Conservation (phyloP, 495 filamentous ascomycete genomes). For the Aspergillus ellipticus region DNA sequence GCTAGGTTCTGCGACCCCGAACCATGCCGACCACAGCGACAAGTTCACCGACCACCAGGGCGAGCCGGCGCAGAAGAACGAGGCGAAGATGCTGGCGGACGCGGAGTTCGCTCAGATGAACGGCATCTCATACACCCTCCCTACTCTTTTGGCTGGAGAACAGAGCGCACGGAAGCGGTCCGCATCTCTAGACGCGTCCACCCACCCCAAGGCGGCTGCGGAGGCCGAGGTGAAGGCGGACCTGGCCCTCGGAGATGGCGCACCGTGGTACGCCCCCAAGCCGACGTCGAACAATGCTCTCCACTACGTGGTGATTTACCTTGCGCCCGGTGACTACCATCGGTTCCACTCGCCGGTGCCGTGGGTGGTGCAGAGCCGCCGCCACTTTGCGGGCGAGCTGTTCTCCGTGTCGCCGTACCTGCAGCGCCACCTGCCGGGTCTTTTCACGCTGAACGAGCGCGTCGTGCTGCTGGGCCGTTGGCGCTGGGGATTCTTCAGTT, state of each 20-base stretch:
- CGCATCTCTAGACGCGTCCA: constrained; percentile 59
- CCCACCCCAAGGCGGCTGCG: constrained; percentile 58
- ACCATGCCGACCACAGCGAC: constrained; percentile 36
- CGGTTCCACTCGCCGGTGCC: constrained; percentile 91
- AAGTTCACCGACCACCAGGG: constrained; percentile 32
- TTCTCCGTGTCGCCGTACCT: constrained; percentile 94
- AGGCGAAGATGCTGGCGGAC: constrained; percentile 61
- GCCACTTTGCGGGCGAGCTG: constrained; percentile 95
- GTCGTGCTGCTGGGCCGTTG: constrained; percentile 91
- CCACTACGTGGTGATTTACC: constrained; percentile 93
- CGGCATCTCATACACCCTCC: constrained; percentile 94
- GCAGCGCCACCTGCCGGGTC: constrained; percentile 81
- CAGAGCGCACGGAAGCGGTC: constrained; percentile 27
- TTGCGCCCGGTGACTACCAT: constrained; percentile 98
- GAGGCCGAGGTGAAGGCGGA: constrained; percentile 82
- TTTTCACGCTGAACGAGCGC: constrained; percentile 96
- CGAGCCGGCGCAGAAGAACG: constrained; percentile 29
- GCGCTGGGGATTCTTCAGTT: constrained; percentile 97
- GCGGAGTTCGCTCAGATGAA: constrained; percentile 95
- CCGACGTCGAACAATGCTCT: constrained; percentile 59
- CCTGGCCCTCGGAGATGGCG: constrained; percentile 64
- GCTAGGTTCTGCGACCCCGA: constrained; percentile 61
- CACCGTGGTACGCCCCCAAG: constrained; percentile 74
- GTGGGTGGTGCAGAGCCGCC: constrained; percentile 88
- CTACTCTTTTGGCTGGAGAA: constrained; percentile 78